Conservation (phyloP, 208 protist genomes). For the Leishmania braziliensis region DNA sequence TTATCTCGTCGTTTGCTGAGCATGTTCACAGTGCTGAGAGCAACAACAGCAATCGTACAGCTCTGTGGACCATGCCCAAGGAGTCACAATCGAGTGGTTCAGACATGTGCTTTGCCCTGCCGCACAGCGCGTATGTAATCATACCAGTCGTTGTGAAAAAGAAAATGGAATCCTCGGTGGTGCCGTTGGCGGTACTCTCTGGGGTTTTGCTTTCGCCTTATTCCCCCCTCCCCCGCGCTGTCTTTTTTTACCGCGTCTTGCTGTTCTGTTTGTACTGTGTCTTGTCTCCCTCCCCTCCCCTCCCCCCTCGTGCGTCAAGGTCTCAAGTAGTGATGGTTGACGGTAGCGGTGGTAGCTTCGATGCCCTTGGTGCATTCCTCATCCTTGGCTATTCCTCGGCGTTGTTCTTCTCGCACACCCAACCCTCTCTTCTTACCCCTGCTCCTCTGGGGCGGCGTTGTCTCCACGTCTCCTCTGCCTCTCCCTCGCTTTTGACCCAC, state of each 20-base stretch:
- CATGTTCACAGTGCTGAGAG: neutral
- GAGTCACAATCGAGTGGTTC: neutral
- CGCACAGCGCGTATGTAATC: neutral
- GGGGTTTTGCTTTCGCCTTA: neutral
- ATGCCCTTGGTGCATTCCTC: constrained; percentile 2
- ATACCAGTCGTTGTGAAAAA: neutral
- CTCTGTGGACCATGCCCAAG: neutral
- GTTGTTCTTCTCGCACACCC: neutral
- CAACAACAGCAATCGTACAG: neutral
- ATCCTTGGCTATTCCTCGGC: constrained; percentile 6
- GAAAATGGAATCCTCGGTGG: neutral
- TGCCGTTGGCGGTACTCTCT: neutral
- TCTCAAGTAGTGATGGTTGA: constrained; percentile 1
- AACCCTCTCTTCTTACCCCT: neutral
- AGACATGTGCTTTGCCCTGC: neutral
- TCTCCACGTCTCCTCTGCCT: neutral
- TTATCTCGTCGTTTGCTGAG: neutral
- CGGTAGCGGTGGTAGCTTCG: neutral
- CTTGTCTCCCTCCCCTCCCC: neutral
- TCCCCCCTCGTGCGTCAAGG: neutral
- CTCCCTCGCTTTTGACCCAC: neutral
- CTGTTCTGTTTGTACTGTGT: neutral
- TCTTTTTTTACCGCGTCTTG: neutral
- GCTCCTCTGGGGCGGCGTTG: neutral
- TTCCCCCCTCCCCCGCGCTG: neutral